These are phyloP conservation scores for Ustanciosporium gigantosporum DNA, from an alignment of 1,284 basidiomycete genomes.

Conservation along the genomic window DNA sequence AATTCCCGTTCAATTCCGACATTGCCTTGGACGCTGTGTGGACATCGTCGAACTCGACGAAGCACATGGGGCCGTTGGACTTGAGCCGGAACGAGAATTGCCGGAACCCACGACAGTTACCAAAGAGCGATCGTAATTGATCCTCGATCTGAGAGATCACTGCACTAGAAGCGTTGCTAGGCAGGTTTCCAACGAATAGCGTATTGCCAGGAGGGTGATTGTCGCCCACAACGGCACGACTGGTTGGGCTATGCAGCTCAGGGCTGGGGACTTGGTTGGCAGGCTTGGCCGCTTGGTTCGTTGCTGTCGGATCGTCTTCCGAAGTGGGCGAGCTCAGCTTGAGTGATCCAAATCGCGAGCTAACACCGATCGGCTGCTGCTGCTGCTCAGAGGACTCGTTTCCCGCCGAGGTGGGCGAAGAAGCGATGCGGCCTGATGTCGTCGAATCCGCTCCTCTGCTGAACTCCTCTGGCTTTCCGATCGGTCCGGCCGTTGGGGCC, in stretches of 20 bases:
- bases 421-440: background rate
- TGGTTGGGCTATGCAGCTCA: constrained; percentile 34
- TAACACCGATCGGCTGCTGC: constrained; percentile 2
- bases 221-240: constrained; percentile 43
- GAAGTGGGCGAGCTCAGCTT: constrained; percentile 35
- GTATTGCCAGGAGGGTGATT: constrained; percentile 52
- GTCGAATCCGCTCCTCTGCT: background rate
- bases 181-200: constrained; percentile 52
- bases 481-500: background rate
- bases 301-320: constrained; percentile 4
- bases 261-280: constrained; percentile 18
- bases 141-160: constrained; percentile 76
- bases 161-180: constrained; percentile 37
- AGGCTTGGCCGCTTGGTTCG: background rate
- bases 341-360: constrained; percentile 39
- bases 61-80: constrained; percentile 95
- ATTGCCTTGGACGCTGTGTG: constrained; percentile 79
- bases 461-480: constrained; percentile 24
- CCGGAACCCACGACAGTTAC: constrained; percentile 77
- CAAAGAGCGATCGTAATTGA: constrained; percentile 78
- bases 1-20: constrained; percentile 87
- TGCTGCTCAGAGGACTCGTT: constrained; percentile 5
- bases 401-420: constrained; percentile 21
- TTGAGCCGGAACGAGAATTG: constrained; percentile 93
- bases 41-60: constrained; percentile 87